These are phyloP conservation scores for Euphrasia confusa DNA, from an alignment of 257 asterid genomes.

Conservation along the genomic window DNA sequence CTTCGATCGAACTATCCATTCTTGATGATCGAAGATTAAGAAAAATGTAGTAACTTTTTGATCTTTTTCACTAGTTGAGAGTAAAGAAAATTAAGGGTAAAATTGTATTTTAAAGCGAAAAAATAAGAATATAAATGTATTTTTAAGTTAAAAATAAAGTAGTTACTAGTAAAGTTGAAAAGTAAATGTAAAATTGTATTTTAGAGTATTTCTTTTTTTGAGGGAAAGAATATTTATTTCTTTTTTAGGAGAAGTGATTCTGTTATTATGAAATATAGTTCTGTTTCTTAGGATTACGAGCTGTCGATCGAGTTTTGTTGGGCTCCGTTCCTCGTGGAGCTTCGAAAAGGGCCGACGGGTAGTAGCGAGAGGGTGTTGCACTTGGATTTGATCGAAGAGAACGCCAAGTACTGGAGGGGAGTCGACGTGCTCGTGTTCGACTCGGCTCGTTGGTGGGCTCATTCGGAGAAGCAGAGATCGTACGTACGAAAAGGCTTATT, in stretches of 20 bases:
- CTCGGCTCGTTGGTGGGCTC: constrained; percentile 99
- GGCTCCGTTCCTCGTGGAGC: constrained; percentile 88
- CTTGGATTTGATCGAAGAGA: constrained; percentile 76
- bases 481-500: constrained; percentile 41
- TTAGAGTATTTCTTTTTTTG: too few species aligned
- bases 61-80: too few species aligned
- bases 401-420: constrained; percentile 89
- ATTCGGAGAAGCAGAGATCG: constrained; percentile 54
- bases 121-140: too few species aligned
- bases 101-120: too few species aligned
- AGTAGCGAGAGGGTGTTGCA: constrained; percentile 59
- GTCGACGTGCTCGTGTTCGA: constrained; percentile 80
- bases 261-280: too few species aligned
- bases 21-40: not conserved
- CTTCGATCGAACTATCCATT: not conserved
- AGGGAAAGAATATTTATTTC: too few species aligned
- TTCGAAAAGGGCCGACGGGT: constrained; percentile 44
- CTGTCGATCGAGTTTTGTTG: constrained; percentile 81
- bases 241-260: too few species aligned
- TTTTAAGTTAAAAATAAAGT: too few species aligned
- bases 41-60: too few species aligned
- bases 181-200: too few species aligned
- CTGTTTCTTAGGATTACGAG: constrained; percentile 63
- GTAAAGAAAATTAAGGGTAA: too few species aligned
- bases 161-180: too few species aligned